Evolutionary conservation across 2,329 filamentous ascomycete species (phyloP).

Genomic region (Nannizzia gypsea): DNA sequence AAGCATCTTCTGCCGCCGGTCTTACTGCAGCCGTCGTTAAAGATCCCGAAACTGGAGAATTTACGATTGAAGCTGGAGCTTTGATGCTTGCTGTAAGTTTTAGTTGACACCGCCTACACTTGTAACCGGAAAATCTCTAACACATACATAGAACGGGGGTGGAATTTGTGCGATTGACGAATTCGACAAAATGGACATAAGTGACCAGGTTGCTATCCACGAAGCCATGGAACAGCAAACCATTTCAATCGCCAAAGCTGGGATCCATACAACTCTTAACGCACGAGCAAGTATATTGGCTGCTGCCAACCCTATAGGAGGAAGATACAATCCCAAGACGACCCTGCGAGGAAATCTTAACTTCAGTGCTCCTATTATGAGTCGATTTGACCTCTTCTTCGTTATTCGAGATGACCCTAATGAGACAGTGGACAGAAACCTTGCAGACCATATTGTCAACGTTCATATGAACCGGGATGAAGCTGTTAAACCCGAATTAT

Average conservation of each 20-base stretch:
- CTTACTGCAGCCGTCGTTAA: conserved; percentile 94
- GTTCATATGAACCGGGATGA: conserved; percentile 89
- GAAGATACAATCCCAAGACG: conserved; percentile 88
- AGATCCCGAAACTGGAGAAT: conserved; percentile 96
- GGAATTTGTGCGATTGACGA: conserved; percentile 98
- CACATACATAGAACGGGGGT: conserved; percentile 48
- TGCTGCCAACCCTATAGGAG: conserved; percentile 88
- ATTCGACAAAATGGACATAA: conserved; percentile 99
- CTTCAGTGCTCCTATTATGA: conserved; percentile 99
- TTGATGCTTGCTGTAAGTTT: conserved; percentile 69
- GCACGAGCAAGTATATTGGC: conserved; percentile 90
- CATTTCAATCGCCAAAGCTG: conserved; percentile 96
- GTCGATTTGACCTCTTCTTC: conserved; percentile 97
- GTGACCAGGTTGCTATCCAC: conserved; percentile 95
- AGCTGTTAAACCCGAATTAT: conserved; percentile 84
- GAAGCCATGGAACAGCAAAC: conserved; percentile 99
- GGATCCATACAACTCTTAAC: conserved; percentile 94
- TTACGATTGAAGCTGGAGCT: conserved; percentile 95
- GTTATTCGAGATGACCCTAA: conserved; percentile 96
- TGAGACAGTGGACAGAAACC: conserved; percentile 74
- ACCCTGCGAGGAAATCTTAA: conserved; percentile 93
- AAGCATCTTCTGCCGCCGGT: conserved; percentile 94
- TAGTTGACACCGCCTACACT: not conserved
- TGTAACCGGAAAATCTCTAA: conserved; percentile 6
- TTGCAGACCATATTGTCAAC: conserved; percentile 88